phyloP scores from a whole-genome alignment of 129 eudicot species.

The Escallonia rubra region DNA sequence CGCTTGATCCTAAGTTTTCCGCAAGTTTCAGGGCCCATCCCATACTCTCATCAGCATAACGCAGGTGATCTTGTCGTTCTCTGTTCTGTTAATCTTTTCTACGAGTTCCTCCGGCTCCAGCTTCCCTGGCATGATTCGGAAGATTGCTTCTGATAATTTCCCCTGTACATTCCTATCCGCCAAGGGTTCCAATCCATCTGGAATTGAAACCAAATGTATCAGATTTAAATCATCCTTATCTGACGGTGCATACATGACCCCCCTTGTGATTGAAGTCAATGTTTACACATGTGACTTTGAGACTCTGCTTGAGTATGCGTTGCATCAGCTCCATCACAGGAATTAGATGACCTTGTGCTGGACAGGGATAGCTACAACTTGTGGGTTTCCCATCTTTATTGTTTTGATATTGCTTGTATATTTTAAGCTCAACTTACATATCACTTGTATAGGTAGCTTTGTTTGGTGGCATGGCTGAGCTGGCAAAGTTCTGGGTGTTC shows the following conservation, averaged over 20 bases:
- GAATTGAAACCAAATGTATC: slow-evolving; percentile 28
- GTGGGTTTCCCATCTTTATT: background rate
- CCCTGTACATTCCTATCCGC: slow-evolving; percentile 21
- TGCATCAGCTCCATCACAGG: slow-evolving; percentile 10
- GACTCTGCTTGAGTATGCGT: background rate
- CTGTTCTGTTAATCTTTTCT: slow-evolving; percentile 3
- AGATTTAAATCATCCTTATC: background rate
- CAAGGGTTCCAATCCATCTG: slow-evolving; percentile 30
- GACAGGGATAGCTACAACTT: slow-evolving; percentile 10
- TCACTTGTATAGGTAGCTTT: background rate
- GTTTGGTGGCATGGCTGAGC: background rate
- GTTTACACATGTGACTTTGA: slow-evolving; percentile 27
- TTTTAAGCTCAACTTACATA: background rate
- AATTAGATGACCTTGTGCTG: slow-evolving; percentile 17
- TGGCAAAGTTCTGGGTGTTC: background rate
- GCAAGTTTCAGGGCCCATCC: slow-evolving; percentile 23
- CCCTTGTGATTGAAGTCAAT: slow-evolving; percentile 22
- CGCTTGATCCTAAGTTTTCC: slow-evolving; percentile 20
- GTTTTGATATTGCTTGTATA: background rate
- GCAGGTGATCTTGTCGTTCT: slow-evolving; percentile 11
- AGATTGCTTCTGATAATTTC: slow-evolving; percentile 11
- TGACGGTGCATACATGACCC: slow-evolving; percentile 12
- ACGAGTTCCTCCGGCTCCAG: slow-evolving; percentile 32
- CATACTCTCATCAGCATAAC: slow-evolving; percentile 22
- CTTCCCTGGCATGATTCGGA: slow-evolving; percentile 19